Percentiles rank a stretch among this genome's conserved stretches.
These are phyloP conservation scores for Mucor saturninus DNA, from an alignment of 371 early-diverging fungal genomes.

Conservation along the genomic window DNA sequence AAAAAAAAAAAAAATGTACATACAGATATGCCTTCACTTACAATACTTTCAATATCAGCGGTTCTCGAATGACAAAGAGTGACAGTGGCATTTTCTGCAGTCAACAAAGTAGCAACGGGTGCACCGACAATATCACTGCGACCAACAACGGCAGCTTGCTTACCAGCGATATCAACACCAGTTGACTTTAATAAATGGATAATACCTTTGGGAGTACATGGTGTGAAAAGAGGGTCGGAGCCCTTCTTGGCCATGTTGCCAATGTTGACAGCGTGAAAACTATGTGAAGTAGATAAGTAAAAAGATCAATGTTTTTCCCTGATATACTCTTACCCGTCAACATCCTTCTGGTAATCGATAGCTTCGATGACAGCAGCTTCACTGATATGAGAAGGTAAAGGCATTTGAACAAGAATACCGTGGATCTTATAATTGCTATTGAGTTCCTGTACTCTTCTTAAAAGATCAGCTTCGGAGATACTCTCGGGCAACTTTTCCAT, in stretches of 20 bases:
- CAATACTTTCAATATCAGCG: constrained; percentile 68
- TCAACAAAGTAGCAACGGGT: constrained; percentile 86
- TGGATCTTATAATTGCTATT: constrained; percentile 82
- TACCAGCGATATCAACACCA: constrained; percentile 32
- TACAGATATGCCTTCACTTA: constrained; percentile 35
- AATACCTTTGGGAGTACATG: constrained; percentile 95
- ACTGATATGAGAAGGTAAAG: constrained; percentile 86
- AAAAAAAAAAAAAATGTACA: neutral
- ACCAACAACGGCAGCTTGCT: constrained; percentile 86
- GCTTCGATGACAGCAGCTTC: constrained; percentile 81
- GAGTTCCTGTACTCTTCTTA: constrained; percentile 62
- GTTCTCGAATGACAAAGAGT: constrained; percentile 92
- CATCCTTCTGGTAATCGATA: constrained; percentile 88
- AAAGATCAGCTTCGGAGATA: constrained; percentile 54
- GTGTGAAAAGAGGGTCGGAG: constrained; percentile 77
- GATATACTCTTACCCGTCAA: constrained; percentile 79
- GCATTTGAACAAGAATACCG: constrained; percentile 94
- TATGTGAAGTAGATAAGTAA: constrained; percentile 24
- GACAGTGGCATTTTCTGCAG: constrained; percentile 83
- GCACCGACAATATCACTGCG: constrained; percentile 95
- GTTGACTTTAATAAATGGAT: constrained; percentile 80
- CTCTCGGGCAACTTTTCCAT: constrained; percentile 56
- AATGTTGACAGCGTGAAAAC: constrained; percentile 89
- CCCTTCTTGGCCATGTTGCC: constrained; percentile 86
- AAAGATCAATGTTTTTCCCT: neutral